phyloP scores from a whole-genome alignment of 306 rosid genomes.

The Begonia fuchsioides region DNA sequence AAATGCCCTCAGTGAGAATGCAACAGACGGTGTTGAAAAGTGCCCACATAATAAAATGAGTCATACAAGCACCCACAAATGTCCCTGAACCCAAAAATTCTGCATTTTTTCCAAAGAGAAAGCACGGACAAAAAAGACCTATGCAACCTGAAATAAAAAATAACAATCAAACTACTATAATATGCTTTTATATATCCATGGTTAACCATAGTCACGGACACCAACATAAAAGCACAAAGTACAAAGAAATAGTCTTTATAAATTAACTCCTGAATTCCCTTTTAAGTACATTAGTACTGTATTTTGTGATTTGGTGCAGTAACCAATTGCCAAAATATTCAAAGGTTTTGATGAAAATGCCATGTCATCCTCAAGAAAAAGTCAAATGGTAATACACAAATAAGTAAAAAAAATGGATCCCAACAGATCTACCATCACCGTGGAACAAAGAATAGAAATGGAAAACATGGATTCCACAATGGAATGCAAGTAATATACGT shows the following conservation, averaged over 20 bases:
- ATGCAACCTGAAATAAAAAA: conserved; percentile 53
- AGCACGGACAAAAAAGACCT: conserved; percentile 70
- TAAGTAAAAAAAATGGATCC: too few relatives aligned
- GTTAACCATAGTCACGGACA: background rate
- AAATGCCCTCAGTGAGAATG: conserved; percentile 54
- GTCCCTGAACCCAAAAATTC: conserved; percentile 84
- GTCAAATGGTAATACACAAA: too few relatives aligned
- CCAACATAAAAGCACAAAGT: background rate
- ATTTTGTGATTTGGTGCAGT: background rate
- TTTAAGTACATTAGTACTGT: background rate
- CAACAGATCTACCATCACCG: too few relatives aligned
- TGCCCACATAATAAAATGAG: conserved; percentile 61
- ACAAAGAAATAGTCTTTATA: background rate
- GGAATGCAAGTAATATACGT: too few relatives aligned
- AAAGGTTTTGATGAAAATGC: background rate
- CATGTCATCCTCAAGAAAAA: background rate
- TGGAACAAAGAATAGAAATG: too few relatives aligned
- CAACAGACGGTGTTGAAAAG: conserved; percentile 58
- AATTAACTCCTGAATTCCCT: background rate
- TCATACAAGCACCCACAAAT: conserved; percentile 62
- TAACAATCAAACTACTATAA: background rate
- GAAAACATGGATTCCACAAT: too few relatives aligned
- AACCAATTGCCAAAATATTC: background rate
- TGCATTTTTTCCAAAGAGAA: conserved; percentile 80
- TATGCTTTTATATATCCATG: background rate